Percentiles rank a stretch among this genome's conserved stretches.
phyloP scores from a whole-genome alignment of 306 rosid genomes.

The Prosopis cineraria region DNA sequence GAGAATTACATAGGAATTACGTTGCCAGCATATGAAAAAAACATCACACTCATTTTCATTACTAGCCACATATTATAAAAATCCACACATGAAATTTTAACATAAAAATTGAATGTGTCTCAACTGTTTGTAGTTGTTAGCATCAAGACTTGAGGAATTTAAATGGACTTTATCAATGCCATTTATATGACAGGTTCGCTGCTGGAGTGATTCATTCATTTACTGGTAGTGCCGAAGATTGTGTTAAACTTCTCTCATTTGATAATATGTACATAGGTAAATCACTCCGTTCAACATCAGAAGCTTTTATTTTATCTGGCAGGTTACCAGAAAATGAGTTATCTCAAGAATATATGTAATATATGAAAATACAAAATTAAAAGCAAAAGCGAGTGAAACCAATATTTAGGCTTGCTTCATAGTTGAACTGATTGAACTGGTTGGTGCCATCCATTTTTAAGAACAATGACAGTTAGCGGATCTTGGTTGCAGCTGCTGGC shows the following conservation, averaged over 20 bases:
- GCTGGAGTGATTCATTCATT: constrained; percentile 93
- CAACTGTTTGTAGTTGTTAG: constrained; percentile 8
- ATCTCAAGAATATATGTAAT: background rate
- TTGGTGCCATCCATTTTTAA: background rate
- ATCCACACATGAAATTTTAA: background rate
- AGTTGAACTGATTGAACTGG: background rate
- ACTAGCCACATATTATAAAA: background rate
- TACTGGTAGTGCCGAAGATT: constrained; percentile 79
- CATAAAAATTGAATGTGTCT: background rate
- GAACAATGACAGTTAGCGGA: background rate
- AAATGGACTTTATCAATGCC: constrained; percentile 26
- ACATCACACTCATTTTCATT: constrained; percentile 10
- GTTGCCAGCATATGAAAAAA: constrained; percentile 16
- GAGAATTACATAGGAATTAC: background rate
- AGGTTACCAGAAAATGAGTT: constrained; percentile 1
- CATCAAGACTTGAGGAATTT: constrained; percentile 17
- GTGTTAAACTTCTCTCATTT: constrained; percentile 78
- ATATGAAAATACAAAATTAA: background rate
- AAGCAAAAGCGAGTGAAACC: background rate
- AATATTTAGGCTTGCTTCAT: background rate
- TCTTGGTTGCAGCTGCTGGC: background rate
- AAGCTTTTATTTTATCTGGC: constrained; percentile 26
- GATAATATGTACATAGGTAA: constrained; percentile 80
- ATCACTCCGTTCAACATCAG: constrained; percentile 13
- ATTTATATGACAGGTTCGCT: constrained; percentile 57